Conservation (phyloP, 805 yeast species). For the Debaryomyces castellii region DNA sequence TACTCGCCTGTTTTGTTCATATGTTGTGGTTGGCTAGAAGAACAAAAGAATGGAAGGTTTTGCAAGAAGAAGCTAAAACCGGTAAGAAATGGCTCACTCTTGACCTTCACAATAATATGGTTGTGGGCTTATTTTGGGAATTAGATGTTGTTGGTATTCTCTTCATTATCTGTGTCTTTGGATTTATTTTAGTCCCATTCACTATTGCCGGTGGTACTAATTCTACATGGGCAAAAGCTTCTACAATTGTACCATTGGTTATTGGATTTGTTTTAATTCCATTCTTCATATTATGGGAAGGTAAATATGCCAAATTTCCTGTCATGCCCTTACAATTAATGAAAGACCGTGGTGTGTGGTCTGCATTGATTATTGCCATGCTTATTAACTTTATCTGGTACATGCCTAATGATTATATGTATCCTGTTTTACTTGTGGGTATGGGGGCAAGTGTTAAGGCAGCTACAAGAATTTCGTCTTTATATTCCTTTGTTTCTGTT, state of each 20-base stretch:
- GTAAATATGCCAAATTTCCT: conserved; percentile 56
- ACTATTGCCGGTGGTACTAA: conserved; percentile 70
- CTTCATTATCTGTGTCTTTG: conserved; percentile 54
- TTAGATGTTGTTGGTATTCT: conserved; percentile 65
- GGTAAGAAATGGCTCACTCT: conserved; percentile 27
- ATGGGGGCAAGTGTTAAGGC: conserved; percentile 57
- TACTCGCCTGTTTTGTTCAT: conserved; percentile 51
- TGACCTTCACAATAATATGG: conserved; percentile 16
- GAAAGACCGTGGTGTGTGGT: conserved; percentile 71
- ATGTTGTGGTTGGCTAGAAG: conserved; percentile 55
- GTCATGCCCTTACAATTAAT: conserved; percentile 57
- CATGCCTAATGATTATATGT: conserved; percentile 70
- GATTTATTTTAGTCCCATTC: conserved; percentile 68
- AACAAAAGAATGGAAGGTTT: conserved; percentile 48
- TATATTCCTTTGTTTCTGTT: conserved; percentile 66
- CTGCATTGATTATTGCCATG: conserved; percentile 61
- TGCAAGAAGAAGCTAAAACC: conserved; percentile 41
- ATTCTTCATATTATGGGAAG: conserved; percentile 60
- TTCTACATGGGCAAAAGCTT: conserved; percentile 57
- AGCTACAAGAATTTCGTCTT: conserved; percentile 63
- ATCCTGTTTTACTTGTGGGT: conserved; percentile 64
- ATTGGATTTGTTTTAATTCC: conserved; percentile 65
- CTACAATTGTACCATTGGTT: conserved; percentile 67
- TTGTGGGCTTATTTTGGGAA: conserved; percentile 55
- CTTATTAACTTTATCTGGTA: conserved; percentile 62